Base-by-base conservation (phyloP, 345 rosid genomes). In the Sisymbrium altissimum region DNA sequence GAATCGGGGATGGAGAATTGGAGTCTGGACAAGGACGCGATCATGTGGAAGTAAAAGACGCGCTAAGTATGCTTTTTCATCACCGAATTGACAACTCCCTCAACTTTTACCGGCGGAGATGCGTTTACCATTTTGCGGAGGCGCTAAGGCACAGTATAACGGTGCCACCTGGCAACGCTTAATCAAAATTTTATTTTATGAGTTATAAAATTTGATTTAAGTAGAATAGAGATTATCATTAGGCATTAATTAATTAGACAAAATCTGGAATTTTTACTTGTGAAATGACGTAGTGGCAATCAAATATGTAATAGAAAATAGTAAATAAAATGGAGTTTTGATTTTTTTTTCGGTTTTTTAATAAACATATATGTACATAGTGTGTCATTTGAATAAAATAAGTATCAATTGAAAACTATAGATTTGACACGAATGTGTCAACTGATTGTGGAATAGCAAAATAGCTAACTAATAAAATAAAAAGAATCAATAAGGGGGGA, bases 41-140 rank as follows among this genome's bases (percentile, higher is more conserved):
- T 76, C 91, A 87, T 87, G 77, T 84, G 85, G 82, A 74, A 71
- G 74, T 59, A 53, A 18, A 32, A 57, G 66, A 59, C 29, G 58
- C 2, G 11, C 1, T n/a, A 36, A 11, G 6, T 18, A 9, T 4
- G 36, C 66, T 29, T 40, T 25, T 32, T 39, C 43, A 50, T 6
- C 9, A 52, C 3, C 50, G 5, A 63, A 30, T 54, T 32, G 32
- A 36, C 38, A 48, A 57, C 23, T 65, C 65, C 30, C 53, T 45
- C 39, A 10, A 33, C 27, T 60, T 50, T 67, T 48, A 4, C 73
- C 79, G 73, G 79, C 40, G 73, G 54, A 74, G 29, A 38, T 30
- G 10, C 39, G 68, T 58, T 59, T 1, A 32, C 57, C 63, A 43
- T 21, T n/a, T 60, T 68, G 59, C 71, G 77, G 78, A 54, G 71